Base-by-base conservation (phyloP, 306 rosid species). In the Myrica gale region DNA sequence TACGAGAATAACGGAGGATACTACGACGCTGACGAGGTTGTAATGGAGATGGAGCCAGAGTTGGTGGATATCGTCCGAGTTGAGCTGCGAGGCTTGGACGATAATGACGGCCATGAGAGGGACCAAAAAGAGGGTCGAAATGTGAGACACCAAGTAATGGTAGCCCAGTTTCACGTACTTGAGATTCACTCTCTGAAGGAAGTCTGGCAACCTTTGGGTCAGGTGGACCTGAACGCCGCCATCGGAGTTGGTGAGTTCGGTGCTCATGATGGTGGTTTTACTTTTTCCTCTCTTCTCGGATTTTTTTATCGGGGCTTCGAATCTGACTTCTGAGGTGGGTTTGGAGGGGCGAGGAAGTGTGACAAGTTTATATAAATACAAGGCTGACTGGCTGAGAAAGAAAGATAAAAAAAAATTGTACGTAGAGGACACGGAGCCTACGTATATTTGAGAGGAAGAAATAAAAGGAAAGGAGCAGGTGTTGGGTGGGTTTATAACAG, bases 11-110 rank as follows among this genome's bases (percentile, higher is more conserved):
- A 79, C 62, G 7, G 84, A 84, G 61, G 55, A 77, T 70, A 53
- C 48, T 5, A 85, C 75, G 78, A 84, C 81, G 9, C 62, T 55
- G 3, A 85, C 77, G 62, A 85, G 87, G 20, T 87, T 85, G 86
- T 81, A 81, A 41, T 84, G 82, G 32, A 90, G 84, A 43, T 85
- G 88, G n/a, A 86, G 85, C 89, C 91, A 87, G n/a, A 88, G 85
- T 0, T 74, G 85, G 60, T 75, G 91, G 60, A 88, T 44, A 1
- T 90, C 87, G 4, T 80, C 70, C 0, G 80, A 87, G 78, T 81
- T 82, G 84, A 82, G 81, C 39, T 84, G 88, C 0, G 87, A 80
- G 32, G 83, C 85, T 74, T 84, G 84, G 15, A 91, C 23, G 10
- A 84, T 45, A 55, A 77, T 69, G 58, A 76, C 16, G 42, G 81